These are phyloP conservation scores for Diaporthe amygdali DNA, from an alignment of 2,329 filamentous ascomycete genomes.

Conservation along the genomic window DNA sequence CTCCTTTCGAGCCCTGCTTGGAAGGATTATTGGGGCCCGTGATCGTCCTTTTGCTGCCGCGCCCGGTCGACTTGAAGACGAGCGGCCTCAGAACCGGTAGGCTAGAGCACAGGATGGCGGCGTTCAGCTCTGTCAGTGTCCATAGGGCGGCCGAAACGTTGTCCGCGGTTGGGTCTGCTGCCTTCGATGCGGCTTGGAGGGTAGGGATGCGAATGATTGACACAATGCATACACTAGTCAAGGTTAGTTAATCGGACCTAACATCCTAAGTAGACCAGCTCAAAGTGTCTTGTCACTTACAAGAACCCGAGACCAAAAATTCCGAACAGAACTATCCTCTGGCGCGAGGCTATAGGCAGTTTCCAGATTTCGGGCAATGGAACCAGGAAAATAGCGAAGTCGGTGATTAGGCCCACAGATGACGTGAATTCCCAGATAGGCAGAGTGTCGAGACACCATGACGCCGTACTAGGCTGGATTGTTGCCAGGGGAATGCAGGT, in stretches of 20 bases:
- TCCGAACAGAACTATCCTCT: conserved; percentile 34
- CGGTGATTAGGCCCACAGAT: conserved; percentile 33
- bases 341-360: conserved; percentile 31
- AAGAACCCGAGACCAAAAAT: conserved; percentile 39
- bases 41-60: not conserved
- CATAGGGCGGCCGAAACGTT: conserved; percentile 37
- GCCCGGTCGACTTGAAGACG: not conserved
- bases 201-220: conserved; percentile 39
- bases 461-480: conserved; percentile 32
- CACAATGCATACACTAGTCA: conserved; percentile 36
- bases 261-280: too few species aligned
- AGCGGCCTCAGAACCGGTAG: conserved; percentile 38
- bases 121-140: conserved; percentile 38
- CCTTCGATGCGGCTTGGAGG: conserved; percentile 33
- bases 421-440: conserved; percentile 39
- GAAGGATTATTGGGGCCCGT: not conserved
- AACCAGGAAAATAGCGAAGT: conserved; percentile 35
- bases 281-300: conserved; percentile 28
- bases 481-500: conserved; percentile 34
- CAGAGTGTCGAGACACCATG: conserved; percentile 35
- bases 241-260: not conserved
- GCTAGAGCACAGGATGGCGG: conserved; percentile 35
- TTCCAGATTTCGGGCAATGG: conserved; percentile 33
- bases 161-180: conserved; percentile 37
- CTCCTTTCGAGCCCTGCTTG: not conserved